Conservation (phyloP, 1,284 basidiomycete species). For the Microbotryum scabiosae region DNA sequence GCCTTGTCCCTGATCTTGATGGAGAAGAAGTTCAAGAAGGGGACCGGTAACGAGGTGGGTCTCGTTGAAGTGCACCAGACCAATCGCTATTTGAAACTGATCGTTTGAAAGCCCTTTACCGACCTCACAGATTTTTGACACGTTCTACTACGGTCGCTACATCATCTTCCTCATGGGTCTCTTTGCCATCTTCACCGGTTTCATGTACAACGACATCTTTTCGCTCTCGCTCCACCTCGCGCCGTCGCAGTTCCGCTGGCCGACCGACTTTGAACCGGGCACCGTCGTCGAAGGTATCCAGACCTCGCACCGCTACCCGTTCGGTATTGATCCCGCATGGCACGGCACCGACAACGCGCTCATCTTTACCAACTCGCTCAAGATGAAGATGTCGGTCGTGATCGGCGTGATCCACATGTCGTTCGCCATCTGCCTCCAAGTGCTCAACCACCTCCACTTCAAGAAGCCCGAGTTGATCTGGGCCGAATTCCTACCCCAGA, state of each 20-base stretch:
- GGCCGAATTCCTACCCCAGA: constrained; percentile 91
- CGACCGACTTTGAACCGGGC: constrained; percentile 45
- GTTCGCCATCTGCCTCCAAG: constrained; percentile 89
- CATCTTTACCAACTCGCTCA: constrained; percentile 96
- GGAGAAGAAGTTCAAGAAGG: constrained; percentile 71
- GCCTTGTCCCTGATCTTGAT: constrained; percentile 76
- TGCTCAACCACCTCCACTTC: constrained; percentile 91
- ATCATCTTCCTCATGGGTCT: constrained; percentile 97
- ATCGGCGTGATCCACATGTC: constrained; percentile 98
- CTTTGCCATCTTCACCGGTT: constrained; percentile 63
- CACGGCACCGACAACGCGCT: constrained; percentile 86
- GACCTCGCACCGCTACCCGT: constrained; percentile 70
- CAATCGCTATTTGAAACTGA: background rate
- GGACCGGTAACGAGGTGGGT: constrained; percentile 62
- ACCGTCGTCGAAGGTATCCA: constrained; percentile 50
- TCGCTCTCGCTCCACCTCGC: constrained; percentile 84
- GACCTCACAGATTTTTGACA: constrained; percentile 59
- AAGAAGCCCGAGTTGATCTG: constrained; percentile 77
- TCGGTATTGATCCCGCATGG: constrained; percentile 94
- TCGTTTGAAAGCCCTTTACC: background rate
- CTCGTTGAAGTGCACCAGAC: background rate
- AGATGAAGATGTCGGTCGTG: constrained; percentile 99
- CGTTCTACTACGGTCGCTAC: constrained; percentile 78
- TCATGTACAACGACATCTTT: constrained; percentile 99
- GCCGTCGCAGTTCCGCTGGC: constrained; percentile 82